These are phyloP conservation scores for Primulina eburnea DNA, from an alignment of 257 asterid genomes.

Conservation along the genomic window DNA sequence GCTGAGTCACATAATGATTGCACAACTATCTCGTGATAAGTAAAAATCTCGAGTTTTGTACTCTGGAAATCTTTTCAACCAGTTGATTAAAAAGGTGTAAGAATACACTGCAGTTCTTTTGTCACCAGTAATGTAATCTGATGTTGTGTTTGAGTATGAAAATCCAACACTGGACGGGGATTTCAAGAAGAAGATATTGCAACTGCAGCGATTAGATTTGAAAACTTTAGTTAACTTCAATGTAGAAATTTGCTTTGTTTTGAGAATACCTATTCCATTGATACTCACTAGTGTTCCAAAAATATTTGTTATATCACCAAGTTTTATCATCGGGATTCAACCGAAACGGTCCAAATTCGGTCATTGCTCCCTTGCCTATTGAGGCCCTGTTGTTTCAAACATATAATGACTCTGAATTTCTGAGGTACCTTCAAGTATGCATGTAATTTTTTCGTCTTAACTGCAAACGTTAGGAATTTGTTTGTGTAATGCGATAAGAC, in stretches of 20 bases:
- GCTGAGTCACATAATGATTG: background rate
- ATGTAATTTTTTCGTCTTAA: too few species aligned
- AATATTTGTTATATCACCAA: background rate
- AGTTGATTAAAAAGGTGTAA: background rate
- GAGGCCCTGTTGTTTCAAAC: background rate
- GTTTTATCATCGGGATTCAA: constrained; percentile 8
- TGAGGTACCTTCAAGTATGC: too few species aligned
- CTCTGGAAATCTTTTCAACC: background rate
- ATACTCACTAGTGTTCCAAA: background rate
- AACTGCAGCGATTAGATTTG: background rate
- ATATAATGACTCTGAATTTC: too few species aligned
- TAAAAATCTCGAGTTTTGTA: constrained; percentile 3
- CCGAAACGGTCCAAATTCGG: constrained; percentile 1
- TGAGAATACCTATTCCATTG: background rate
- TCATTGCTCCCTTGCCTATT: background rate
- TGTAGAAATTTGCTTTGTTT: background rate
- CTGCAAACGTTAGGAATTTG: too few species aligned
- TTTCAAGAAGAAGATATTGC: constrained; percentile 6
- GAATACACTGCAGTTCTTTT: constrained; percentile 2
- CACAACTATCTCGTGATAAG: background rate
- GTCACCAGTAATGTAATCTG: constrained; percentile 8
- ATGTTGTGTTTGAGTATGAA: constrained; percentile 7
- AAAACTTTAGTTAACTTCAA: background rate
- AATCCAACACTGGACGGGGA: constrained; percentile 9
- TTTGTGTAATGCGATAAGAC: too few species aligned